Conservation (phyloP, 2,329 filamentous ascomycete species). For the Lojkania enalia region DNA sequence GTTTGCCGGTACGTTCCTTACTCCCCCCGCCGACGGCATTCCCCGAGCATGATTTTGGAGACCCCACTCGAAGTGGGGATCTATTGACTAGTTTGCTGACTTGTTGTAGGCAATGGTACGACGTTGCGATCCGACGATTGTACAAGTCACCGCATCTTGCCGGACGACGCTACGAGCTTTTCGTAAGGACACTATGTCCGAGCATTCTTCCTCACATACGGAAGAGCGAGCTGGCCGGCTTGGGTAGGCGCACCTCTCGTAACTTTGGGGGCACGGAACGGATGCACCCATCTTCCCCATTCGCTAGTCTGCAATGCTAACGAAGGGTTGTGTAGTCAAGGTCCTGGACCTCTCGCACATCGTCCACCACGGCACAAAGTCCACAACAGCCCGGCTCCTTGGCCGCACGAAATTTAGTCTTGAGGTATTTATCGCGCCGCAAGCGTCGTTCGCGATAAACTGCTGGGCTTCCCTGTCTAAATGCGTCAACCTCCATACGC, state of each 20-base stretch:
- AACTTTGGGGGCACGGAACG: too few relatives aligned
- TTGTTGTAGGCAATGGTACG: constrained; percentile 57
- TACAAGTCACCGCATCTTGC: constrained; percentile 57
- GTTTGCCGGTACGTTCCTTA: constrained; percentile 30
- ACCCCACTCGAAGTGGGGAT: too few relatives aligned
- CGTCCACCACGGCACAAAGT: constrained; percentile 63
- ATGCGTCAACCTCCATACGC: constrained; percentile 52
- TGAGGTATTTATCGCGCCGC: constrained; percentile 60
- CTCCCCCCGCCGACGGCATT: background rate
- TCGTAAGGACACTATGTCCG: constrained; percentile 59
- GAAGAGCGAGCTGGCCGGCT: constrained; percentile 52
- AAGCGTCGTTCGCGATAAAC: constrained; percentile 60
- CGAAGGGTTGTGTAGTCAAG: constrained; percentile 44
- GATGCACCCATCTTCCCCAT: too few relatives aligned
- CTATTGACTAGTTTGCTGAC: constrained; percentile 14
- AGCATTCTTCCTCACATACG: constrained; percentile 54
- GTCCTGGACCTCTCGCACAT: constrained; percentile 58
- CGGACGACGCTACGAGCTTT: constrained; percentile 58
- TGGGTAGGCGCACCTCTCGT: too few relatives aligned
- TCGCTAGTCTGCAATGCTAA: too few relatives aligned
- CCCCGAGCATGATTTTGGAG: too few relatives aligned
- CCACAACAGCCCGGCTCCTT: constrained; percentile 60
- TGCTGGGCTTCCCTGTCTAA: constrained; percentile 61
- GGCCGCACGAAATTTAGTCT: constrained; percentile 57
- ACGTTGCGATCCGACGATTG: constrained; percentile 54